Percentiles rank a stretch among this genome's conserved stretches.
Evolutionary conservation across 176 grass and related monocot species (phyloP).

Genomic region (Bonia amplexicaulis): DNA sequence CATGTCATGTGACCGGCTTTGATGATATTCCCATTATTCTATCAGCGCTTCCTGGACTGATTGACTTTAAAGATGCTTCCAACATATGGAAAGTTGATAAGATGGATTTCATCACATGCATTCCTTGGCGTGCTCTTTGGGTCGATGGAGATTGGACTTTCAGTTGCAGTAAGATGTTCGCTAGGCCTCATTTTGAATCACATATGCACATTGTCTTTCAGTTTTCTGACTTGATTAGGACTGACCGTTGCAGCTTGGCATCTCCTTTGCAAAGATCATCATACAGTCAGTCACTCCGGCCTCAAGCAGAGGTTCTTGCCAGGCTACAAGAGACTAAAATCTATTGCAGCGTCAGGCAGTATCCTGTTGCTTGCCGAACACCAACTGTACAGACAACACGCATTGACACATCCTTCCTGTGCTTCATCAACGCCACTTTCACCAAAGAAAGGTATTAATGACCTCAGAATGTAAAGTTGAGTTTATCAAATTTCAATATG

Average conservation of each 20-base stretch:
- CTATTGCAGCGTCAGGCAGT: no score
- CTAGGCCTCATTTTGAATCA: no score
- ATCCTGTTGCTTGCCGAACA: no score
- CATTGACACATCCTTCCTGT: no score
- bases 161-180: conserved; percentile 66
- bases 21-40: conserved; percentile 41
- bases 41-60: conserved; percentile 82
- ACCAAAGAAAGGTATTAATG: no score
- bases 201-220: not conserved
- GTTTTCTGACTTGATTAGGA: not conserved
- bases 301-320: no score
- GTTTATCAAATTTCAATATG: no score
- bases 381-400: no score
- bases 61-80: conserved; percentile 70
- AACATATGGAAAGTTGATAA: conserved; percentile 88
- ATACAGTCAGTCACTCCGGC: conserved; percentile 62
- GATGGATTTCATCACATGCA: conserved; percentile 89
- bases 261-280: conserved; percentile 82
- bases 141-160: conserved; percentile 86
- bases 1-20: not conserved
- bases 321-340: no score
- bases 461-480: no score
- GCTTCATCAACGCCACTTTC: no score
- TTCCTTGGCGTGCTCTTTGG: conserved; percentile 86
- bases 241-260: conserved; percentile 50